A percentile compares a stretch with the other conserved stretches of the same genome.
Conservation (phyloP, 176 grass and related monocot species). For the Oryza meyeriana region DNA sequence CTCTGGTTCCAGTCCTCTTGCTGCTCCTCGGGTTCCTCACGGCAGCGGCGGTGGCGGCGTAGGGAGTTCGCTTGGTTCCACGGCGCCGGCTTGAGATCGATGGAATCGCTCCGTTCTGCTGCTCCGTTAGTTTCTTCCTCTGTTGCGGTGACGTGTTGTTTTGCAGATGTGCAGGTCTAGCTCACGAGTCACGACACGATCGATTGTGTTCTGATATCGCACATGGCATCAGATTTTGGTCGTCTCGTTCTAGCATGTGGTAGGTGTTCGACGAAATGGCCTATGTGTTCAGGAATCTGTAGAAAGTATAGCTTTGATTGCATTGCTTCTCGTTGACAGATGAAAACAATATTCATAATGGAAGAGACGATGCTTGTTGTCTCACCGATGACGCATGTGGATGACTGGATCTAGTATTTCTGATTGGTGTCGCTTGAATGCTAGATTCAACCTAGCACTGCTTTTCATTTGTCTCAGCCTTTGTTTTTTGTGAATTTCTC, state of each 20-base stretch:
- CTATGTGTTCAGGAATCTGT: too few relatives aligned
- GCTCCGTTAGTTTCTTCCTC: slow-evolving; percentile 9
- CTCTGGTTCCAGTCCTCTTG: slow-evolving; percentile 8
- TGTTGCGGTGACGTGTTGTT: background rate
- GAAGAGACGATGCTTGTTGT: background rate
- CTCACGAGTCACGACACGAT: background rate
- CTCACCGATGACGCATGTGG: background rate
- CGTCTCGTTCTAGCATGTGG: background rate
- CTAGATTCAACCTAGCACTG: background rate
- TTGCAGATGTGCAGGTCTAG: background rate
- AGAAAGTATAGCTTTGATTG: background rate
- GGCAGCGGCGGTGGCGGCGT: background rate
- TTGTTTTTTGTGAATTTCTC: background rate
- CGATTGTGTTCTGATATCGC: background rate
- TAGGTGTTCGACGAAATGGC: slow-evolving; percentile 26
- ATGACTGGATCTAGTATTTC: background rate
- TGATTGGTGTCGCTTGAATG: background rate
- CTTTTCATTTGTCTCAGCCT: too few relatives aligned
- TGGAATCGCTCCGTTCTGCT: background rate
- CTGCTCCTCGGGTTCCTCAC: slow-evolving; percentile 40
- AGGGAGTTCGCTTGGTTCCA: background rate
- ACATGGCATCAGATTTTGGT: background rate
- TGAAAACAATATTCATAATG: background rate
- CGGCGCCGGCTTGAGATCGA: background rate
- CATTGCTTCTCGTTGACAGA: background rate